These are phyloP conservation scores for Fusarium sp. DNA, from an alignment of 2,329 filamentous ascomycete species.

Conservation along the genomic window DNA sequence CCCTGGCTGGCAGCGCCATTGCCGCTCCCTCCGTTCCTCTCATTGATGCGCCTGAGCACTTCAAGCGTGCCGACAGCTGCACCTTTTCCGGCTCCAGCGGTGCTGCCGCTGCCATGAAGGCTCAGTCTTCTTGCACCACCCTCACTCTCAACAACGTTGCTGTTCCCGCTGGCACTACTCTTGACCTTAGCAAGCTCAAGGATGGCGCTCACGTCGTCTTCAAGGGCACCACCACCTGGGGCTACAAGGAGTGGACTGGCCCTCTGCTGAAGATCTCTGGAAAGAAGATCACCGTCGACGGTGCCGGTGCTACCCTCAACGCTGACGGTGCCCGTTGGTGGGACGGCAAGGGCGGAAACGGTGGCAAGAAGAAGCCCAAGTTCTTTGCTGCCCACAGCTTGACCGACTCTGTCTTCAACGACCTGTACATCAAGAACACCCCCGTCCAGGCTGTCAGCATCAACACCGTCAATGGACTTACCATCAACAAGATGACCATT, in stretches of 20 bases:
- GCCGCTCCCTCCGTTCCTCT: conserved; percentile 27
- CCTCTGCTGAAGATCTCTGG: conserved; percentile 37
- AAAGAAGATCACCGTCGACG: conserved; percentile 37
- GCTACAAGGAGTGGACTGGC: conserved; percentile 40
- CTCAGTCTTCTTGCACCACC: conserved; percentile 32
- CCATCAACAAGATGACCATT: conserved; percentile 52
- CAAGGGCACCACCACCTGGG: conserved; percentile 39
- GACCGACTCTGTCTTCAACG: conserved; percentile 49
- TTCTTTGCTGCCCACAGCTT: conserved; percentile 40
- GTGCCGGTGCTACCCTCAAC: conserved; percentile 35
- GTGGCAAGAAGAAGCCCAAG: conserved; percentile 38
- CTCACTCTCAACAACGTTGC: conserved; percentile 28
- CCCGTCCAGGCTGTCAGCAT: conserved; percentile 57
- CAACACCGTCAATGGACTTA: conserved; percentile 49
- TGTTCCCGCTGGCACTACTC: conserved; percentile 34
- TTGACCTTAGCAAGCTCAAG: conserved; percentile 37
- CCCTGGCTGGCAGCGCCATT: conserved; percentile 34
- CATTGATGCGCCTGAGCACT: conserved; percentile 12
- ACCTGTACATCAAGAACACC: conserved; percentile 55
- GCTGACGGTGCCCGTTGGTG: conserved; percentile 37
- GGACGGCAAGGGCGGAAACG: conserved; percentile 36
- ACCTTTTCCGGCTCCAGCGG: conserved; percentile 37
- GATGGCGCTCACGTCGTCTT: conserved; percentile 38
- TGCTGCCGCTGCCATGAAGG: conserved; percentile 24
- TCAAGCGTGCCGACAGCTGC: conserved; percentile 32